Evolutionary conservation across 495 filamentous ascomycete species (phyloP), one percentile per base, ranked within the genome.

Genomic region (Penicillium ochrochloron): DNA sequence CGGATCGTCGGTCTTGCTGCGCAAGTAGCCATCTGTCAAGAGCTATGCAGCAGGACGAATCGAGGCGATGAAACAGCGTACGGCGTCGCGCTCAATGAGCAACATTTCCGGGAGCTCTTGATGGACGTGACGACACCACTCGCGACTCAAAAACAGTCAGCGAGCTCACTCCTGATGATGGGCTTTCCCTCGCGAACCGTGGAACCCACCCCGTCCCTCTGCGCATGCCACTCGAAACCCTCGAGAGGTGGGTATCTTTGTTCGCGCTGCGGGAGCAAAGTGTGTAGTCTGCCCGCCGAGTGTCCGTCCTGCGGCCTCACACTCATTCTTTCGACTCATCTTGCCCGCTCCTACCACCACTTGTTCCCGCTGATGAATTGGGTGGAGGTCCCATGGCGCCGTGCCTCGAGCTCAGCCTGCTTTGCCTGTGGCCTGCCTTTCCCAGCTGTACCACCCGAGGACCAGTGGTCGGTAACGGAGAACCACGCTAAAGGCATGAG

Each of bases 101-200:
- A 90, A 55, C 90, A 96, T 76, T 96, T 95, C 73, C 86, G 88
- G 15, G 93, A 97, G 63, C 81, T 97, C n/a, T 80, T 98, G 62
- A 87, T 98, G 77, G 87, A 89, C 37, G 85, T 90, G 41, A 98
- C 94, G 8, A 97, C 91, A 10, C 95, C 95, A 3, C 96, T 95
- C 2, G 88, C 91, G 21, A 89, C 92, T 5, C 76, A 85, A 37
- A 88, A 88, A 70, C 85, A 89, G 68, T 85, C 83, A 63, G 84
- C 87, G 51, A 89, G 90, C 41, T 91, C 91, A 29, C 82, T 98
- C 34, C 84, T 99, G 15, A 96, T 93, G 91, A 98, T 98, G 96
- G 96, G 95, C 5, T 99, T 99, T 69, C 95, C 95, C n/a, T 94
- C 90, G 51, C 87, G 95, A 17, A 90, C 90, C n/a, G 86, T 93